Percentiles rank a stretch among this genome's conserved stretches.
Evolutionary conservation across 306 rosid genomes (phyloP).

Genomic region (Vigna mungo): DNA sequence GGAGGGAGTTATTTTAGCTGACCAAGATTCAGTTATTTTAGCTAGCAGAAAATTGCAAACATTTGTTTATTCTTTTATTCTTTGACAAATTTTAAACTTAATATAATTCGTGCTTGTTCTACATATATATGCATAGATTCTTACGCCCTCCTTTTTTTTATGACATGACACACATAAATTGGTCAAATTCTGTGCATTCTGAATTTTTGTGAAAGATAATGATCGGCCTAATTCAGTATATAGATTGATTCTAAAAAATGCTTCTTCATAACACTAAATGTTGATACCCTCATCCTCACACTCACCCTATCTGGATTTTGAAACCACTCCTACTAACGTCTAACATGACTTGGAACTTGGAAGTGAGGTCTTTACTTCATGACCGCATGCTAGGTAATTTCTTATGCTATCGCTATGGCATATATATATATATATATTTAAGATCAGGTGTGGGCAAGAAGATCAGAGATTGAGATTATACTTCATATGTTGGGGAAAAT

Average conservation of each 20-base stretch:
- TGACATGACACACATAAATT: not conserved
- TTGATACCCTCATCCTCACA: not conserved
- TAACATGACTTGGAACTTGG: conserved; percentile 30
- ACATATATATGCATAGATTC: not conserved
- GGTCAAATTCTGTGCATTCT: not conserved
- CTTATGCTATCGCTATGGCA: not conserved
- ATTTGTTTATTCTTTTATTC: not conserved
- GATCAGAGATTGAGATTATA: not conserved
- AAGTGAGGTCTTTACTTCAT: conserved; percentile 18
- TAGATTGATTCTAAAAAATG: not conserved
- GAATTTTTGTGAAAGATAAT: conserved; percentile 16
- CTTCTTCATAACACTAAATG: not conserved
- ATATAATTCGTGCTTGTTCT: conserved; percentile 26
- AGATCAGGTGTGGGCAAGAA: conserved; percentile 1
- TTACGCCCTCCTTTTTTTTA: conserved; percentile 1
- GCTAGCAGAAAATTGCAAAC: conserved; percentile 34
- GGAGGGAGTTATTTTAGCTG: conserved; percentile 58
- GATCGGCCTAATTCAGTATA: not conserved
- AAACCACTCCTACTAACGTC: not conserved
- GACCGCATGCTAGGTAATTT: conserved; percentile 30
- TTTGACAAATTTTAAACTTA: not conserved
- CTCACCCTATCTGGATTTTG: conserved; percentile 10
- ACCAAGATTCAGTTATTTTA: conserved; percentile 43
- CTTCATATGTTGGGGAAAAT: not conserved
- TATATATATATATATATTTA: not conserved